Conservation (phyloP, 177 flowering plant species). For the Tripterygium wilfordii region DNA sequence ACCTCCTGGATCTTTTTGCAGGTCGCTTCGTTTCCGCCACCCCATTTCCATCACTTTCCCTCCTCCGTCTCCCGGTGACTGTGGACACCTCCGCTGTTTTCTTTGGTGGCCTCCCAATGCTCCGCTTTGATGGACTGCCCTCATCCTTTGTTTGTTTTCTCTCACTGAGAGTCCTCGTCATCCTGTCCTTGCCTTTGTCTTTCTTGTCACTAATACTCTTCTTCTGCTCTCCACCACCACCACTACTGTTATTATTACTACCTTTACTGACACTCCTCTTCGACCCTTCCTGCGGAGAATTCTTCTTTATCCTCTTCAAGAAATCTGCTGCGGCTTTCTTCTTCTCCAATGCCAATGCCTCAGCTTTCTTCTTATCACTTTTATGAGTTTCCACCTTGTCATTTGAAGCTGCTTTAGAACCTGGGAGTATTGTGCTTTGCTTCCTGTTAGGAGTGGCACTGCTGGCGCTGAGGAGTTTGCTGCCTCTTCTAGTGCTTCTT, state of each 20-base stretch:
- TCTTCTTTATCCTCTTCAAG: constrained; percentile 67
- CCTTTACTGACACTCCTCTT: constrained; percentile 14
- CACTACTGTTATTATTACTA: no score
- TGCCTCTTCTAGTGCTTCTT: constrained; percentile 34
- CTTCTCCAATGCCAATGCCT: constrained; percentile 13
- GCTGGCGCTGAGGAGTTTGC: constrained; percentile 2
- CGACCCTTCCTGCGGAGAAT: constrained; percentile 18
- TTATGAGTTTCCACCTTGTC: constrained; percentile 17
- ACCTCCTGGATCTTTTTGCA: constrained; percentile 46
- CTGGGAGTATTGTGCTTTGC: constrained; percentile 1
- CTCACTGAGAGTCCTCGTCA: constrained; percentile 11
- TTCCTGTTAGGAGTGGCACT: constrained; percentile 6
- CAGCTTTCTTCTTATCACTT: constrained; percentile 18
- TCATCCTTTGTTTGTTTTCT: constrained; percentile 21
- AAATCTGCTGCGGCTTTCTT: constrained; percentile 64
- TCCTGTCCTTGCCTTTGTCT: constrained; percentile 16
- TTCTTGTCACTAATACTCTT: constrained; percentile 6
- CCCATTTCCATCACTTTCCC: constrained; percentile 21
- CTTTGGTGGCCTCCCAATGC: constrained; percentile 60
- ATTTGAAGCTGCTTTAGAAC: background rate
- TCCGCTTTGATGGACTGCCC: constrained; percentile 35
- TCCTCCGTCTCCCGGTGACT: constrained; percentile 27
- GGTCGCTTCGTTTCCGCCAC: constrained; percentile 25
- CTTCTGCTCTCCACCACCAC: constrained; percentile 13
- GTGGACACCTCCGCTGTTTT: constrained; percentile 18